These are phyloP conservation scores for Litsea cubeba DNA, from an alignment of 164 flowering plant species.

Conservation along the genomic window DNA sequence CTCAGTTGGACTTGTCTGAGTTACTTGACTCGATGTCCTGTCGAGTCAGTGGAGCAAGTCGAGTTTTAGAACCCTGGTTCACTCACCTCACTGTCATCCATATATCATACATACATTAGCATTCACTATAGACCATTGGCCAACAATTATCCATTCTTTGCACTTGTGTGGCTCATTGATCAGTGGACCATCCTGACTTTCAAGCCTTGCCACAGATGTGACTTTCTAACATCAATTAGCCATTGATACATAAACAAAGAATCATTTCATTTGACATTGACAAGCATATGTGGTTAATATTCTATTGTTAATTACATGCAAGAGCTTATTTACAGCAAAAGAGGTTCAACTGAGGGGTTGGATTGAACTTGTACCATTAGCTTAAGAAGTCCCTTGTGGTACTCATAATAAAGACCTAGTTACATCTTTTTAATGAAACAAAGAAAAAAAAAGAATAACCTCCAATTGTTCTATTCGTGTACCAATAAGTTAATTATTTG, in stretches of 20 bases:
- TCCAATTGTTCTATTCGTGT: background rate
- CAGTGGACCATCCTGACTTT: background rate
- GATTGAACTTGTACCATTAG: background rate
- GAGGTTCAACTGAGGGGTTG: background rate
- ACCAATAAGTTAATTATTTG: background rate
- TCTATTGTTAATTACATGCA: slow-evolving; percentile 6
- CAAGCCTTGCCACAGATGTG: background rate
- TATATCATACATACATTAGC: no score
- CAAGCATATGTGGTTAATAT: background rate
- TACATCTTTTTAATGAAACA: background rate
- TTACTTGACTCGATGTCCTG: no score
- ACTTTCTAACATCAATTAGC: background rate
- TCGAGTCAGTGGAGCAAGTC: no score
- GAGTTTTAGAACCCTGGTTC: no score
- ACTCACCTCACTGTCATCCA: no score
- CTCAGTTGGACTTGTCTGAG: no score
- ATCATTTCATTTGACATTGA: background rate
- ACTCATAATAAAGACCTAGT: background rate
- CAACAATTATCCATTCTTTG: background rate
- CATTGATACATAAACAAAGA: no score
- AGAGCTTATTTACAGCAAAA: background rate
- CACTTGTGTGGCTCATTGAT: background rate
- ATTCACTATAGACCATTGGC: background rate
- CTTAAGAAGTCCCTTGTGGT: background rate
- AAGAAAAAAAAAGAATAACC: background rate